Evolutionary conservation across 2,329 filamentous ascomycete genomes (phyloP).

Genomic region (Cladorrhinum sp.): DNA sequence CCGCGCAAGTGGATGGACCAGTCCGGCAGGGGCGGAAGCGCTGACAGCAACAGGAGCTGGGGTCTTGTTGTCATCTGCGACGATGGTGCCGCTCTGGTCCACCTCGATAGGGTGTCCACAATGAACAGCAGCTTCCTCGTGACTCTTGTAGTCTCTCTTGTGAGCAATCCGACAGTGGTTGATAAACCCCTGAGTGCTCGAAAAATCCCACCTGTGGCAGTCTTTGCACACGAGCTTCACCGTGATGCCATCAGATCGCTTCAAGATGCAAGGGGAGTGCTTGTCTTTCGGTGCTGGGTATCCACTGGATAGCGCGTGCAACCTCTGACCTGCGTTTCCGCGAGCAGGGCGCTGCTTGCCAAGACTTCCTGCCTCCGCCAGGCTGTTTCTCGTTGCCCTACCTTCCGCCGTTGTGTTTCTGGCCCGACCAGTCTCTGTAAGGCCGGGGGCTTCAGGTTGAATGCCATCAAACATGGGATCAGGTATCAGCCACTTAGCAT

Average conservation of each 20-base stretch:
- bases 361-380: slow-evolving; percentile 51
- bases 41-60: slow-evolving; percentile 17
- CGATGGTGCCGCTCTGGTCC: slow-evolving; percentile 52
- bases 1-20: slow-evolving; percentile 61
- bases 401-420: slow-evolving; percentile 59
- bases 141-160: slow-evolving; percentile 88
- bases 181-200: slow-evolving; percentile 97
- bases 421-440: slow-evolving; percentile 41
- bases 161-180: slow-evolving; percentile 98
- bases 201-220: slow-evolving; percentile 87
- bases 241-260: slow-evolving; percentile 77
- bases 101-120: slow-evolving; percentile 80
- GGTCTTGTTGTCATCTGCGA: slow-evolving; percentile 41
- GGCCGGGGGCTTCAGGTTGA: slow-evolving; percentile 45
- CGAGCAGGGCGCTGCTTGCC: slow-evolving; percentile 51
- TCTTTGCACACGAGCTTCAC: slow-evolving; percentile 90
- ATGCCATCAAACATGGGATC: slow-evolving; percentile 81
- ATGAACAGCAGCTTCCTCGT: slow-evolving; percentile 86
- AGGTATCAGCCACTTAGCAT: slow-evolving; percentile 90
- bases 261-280: slow-evolving; percentile 77
- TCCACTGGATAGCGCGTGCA: slow-evolving; percentile 67
- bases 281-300: slow-evolving; percentile 76
- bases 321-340: slow-evolving; percentile 55
- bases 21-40: slow-evolving; percentile 40
- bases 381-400: slow-evolving; percentile 75